Evolutionary conservation across 1,139 yeast genomes (phyloP).

Genomic region (Debaryomyces fabryi): DNA sequence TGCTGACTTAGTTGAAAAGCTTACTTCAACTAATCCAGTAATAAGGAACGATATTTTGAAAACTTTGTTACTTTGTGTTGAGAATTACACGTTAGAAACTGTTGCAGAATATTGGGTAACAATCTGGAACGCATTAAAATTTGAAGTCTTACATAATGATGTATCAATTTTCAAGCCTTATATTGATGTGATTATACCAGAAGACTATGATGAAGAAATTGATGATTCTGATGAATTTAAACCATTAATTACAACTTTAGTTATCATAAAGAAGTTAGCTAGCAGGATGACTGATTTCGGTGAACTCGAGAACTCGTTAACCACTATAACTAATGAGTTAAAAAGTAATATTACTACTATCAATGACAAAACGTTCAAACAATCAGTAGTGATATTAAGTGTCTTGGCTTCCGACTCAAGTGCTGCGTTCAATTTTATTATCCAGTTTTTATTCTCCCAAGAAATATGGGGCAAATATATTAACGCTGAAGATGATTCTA

Average conservation of each 20-base stretch:
- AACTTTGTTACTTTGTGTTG: slow-evolving; percentile 61
- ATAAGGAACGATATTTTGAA: slow-evolving; percentile 77
- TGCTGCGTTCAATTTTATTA: slow-evolving; percentile 49
- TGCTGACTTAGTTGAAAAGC: slow-evolving; percentile 78
- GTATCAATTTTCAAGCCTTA: slow-evolving; percentile 34
- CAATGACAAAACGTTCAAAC: slow-evolving; percentile 58
- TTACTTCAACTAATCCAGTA: slow-evolving; percentile 76
- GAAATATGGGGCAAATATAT: slow-evolving; percentile 45
- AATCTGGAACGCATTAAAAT: slow-evolving; percentile 87
- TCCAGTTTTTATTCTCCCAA: slow-evolving; percentile 35
- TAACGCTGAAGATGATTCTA: slow-evolving; percentile 19
- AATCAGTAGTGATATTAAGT: slow-evolving; percentile 61
- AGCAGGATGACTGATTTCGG: slow-evolving; percentile 29
- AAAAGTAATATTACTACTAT: slow-evolving; percentile 52
- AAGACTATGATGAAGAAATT: slow-evolving; percentile 26
- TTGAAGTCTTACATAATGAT: slow-evolving; percentile 80
- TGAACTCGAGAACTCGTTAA: slow-evolving; percentile 35
- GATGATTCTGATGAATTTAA: slow-evolving; percentile 45
- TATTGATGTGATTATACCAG: slow-evolving; percentile 30
- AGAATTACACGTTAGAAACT: slow-evolving; percentile 49
- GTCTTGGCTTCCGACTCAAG: slow-evolving; percentile 47
- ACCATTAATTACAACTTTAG: slow-evolving; percentile 50
- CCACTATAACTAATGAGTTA: slow-evolving; percentile 57
- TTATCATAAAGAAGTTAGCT: slow-evolving; percentile 48
- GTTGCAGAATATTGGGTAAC: slow-evolving; percentile 66